These are phyloP conservation scores for Bisporella sp. DNA, from an alignment of 2,329 filamentous ascomycete genomes.

Conservation along the genomic window DNA sequence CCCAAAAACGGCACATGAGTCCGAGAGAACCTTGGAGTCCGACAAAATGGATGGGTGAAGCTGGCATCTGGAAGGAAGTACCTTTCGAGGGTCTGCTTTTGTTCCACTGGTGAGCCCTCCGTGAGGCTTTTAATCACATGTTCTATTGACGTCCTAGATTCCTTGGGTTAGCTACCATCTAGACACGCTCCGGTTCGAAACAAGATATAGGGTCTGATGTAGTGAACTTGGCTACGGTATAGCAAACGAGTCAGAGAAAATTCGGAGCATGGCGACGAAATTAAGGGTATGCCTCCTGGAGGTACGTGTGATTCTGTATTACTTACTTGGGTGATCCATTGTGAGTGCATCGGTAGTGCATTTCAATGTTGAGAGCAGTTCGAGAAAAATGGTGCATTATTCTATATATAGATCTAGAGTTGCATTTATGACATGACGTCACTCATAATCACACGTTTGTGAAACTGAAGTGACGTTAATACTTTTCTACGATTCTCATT, in stretches of 20 bases:
- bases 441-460: no score
- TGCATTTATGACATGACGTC: no score
- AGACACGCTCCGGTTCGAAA: background rate
- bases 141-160: conserved; percentile 50
- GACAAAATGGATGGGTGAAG: conserved; percentile 74
- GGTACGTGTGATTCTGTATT: background rate
- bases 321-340: conserved; percentile 39
- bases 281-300: no score
- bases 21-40: conserved; percentile 49
- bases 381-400: no score
- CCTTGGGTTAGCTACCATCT: conserved; percentile 7
- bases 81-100: conserved; percentile 56
- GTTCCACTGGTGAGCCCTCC: conserved; percentile 58
- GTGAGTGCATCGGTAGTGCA: background rate
- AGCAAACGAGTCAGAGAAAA: background rate
- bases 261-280: background rate
- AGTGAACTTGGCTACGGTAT: background rate
- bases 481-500: no score
- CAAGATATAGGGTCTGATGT: background rate
- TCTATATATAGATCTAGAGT: no score
- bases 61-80: conserved; percentile 68
- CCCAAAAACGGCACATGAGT: conserved; percentile 34
- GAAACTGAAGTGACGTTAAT: no score
- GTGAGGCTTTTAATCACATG: conserved; percentile 62
- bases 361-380: no score